Conservation (phyloP, 345 rosid species). For the Syzygium jambos region DNA sequence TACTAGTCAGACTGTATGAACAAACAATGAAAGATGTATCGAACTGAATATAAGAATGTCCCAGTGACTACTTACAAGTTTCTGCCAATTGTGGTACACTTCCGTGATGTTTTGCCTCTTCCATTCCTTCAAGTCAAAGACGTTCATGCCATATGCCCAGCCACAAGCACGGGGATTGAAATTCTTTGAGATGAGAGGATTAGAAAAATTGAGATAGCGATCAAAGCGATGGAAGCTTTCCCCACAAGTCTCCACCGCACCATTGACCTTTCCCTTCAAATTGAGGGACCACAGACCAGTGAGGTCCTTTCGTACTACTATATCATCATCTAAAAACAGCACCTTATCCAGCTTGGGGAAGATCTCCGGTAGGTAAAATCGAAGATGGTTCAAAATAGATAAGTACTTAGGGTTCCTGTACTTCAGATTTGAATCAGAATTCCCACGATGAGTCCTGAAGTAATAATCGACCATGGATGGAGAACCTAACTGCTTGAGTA, state of each 20-base stretch:
- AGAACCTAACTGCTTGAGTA: constrained; percentile 86
- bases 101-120: constrained; percentile 79
- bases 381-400: constrained; percentile 92
- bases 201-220: constrained; percentile 94
- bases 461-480: constrained; percentile 84
- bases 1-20: not conserved
- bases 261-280: constrained; percentile 92
- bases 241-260: constrained; percentile 99
- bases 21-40: not conserved
- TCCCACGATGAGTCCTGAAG: constrained; percentile 69
- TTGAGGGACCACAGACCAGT: constrained; percentile 74
- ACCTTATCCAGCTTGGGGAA: constrained; percentile 89
- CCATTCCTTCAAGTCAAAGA: constrained; percentile 90
- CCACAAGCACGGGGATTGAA: constrained; percentile 96
- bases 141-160: constrained; percentile 99
- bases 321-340: constrained; percentile 89
- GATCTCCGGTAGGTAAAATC: constrained; percentile 94
- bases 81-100: constrained; percentile 90
- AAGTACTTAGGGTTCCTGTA: constrained; percentile 94
- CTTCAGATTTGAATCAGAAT: constrained; percentile 79
- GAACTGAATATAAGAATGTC: constrained; percentile 1
- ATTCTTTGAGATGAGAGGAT: constrained; percentile 82
- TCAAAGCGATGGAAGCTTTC: constrained; percentile 96
- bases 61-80: constrained; percentile 42
- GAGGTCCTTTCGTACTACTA: constrained; percentile 92